phyloP scores from a whole-genome alignment of 306 rosid genomes.

The Trifolium dubium region DNA sequence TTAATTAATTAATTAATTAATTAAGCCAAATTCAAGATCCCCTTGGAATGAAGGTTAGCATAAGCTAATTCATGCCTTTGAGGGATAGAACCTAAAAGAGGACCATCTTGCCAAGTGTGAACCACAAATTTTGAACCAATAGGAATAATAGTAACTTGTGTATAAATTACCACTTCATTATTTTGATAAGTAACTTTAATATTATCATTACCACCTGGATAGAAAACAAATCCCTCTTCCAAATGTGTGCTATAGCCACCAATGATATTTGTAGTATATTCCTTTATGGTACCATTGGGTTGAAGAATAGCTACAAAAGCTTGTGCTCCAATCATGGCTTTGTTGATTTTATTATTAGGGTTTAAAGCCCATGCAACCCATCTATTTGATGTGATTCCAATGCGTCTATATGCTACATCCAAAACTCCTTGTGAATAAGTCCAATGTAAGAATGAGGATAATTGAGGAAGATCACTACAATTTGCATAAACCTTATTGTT shows the following conservation, averaged over 20 bases:
- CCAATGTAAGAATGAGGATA: slow-evolving; percentile 68
- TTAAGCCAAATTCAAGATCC: slow-evolving; percentile 45
- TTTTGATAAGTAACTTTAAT: slow-evolving; percentile 40
- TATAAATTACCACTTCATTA: slow-evolving; percentile 56
- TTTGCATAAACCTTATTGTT: slow-evolving; percentile 15
- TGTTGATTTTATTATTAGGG: not conserved
- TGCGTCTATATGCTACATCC: slow-evolving; percentile 59
- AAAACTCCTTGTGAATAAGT: slow-evolving; percentile 46
- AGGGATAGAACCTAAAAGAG: slow-evolving; percentile 36
- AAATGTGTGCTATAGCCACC: not conserved
- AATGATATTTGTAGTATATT: slow-evolving; percentile 25
- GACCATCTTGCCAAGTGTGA: slow-evolving; percentile 72
- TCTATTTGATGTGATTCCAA: slow-evolving; percentile 35
- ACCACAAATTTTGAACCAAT: slow-evolving; percentile 35
- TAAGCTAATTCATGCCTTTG: not conserved
- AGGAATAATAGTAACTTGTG: slow-evolving; percentile 45
- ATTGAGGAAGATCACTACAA: slow-evolving; percentile 54
- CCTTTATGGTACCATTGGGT: slow-evolving; percentile 36
- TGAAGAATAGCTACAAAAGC: slow-evolving; percentile 55
- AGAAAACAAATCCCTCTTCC: slow-evolving; percentile 43
- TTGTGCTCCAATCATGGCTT: slow-evolving; percentile 62
- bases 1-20: too few relatives aligned
- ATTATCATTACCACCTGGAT: not conserved
- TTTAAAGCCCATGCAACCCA: slow-evolving; percentile 85
- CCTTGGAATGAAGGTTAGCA: slow-evolving; percentile 41